A percentile compares a stretch with the other conserved stretches of the same genome.
Evolutionary conservation across 1,284 basidiomycete genomes (phyloP).

Genomic region (Exobasidium cylindrosporum): DNA sequence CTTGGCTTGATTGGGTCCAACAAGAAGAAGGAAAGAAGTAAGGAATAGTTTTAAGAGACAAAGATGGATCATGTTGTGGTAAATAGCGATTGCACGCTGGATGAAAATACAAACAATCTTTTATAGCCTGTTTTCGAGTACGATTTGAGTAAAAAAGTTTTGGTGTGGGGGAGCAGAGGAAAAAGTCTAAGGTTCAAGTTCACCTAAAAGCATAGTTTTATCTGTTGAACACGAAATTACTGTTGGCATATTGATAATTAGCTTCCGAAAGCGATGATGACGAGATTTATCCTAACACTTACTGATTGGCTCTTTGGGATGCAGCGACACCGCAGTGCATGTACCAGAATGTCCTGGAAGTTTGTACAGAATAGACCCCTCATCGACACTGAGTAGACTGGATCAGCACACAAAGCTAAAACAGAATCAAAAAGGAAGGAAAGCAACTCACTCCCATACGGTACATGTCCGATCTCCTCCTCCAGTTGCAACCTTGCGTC

Average conservation of each 20-base stretch:
- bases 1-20: constrained; percentile 35
- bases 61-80: too few relatives aligned
- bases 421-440: background rate
- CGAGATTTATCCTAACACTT: constrained; percentile 14
- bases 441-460: constrained; percentile 34
- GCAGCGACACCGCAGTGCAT: constrained; percentile 50
- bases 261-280: constrained; percentile 9
- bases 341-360: constrained; percentile 54
- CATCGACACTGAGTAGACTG: background rate
- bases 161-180: too few relatives aligned
- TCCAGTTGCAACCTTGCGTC: constrained; percentile 42
- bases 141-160: too few relatives aligned
- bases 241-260: constrained; percentile 14
- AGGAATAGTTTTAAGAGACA: background rate
- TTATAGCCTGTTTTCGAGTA: too few relatives aligned
- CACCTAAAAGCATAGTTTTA: constrained; percentile 44
- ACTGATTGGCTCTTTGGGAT: constrained; percentile 51
- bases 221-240: constrained; percentile 47
- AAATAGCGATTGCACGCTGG: background rate
- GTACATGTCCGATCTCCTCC: constrained; percentile 50
- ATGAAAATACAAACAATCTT: background rate
- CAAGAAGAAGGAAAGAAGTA: constrained; percentile 18
- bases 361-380: constrained; percentile 12
- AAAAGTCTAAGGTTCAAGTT: constrained; percentile 29
- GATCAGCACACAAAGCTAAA: background rate